phyloP scores from a whole-genome alignment of 768 basidiomycete species.

The Artomyces pyxidatus region DNA sequence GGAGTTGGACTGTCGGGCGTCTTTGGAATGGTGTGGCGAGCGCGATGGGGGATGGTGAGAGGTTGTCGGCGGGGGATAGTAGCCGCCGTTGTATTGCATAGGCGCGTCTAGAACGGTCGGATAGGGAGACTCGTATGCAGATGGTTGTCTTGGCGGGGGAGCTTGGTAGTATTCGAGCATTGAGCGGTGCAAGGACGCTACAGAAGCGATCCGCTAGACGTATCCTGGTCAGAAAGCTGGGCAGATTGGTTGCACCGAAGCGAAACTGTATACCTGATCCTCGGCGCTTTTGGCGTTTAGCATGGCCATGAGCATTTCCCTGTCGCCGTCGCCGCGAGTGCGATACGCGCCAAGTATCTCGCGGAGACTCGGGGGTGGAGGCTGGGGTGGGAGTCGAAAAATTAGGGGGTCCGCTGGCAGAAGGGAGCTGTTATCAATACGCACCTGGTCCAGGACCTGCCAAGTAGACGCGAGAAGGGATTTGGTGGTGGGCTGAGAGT shows the following conservation, averaged over 20 bases:
- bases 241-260: slow-evolving; percentile 4
- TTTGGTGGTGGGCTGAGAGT: slow-evolving; percentile 11
- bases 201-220: slow-evolving; percentile 58
- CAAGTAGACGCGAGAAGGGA: slow-evolving; percentile 36
- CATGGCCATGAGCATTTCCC: slow-evolving; percentile 86
- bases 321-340: slow-evolving; percentile 82
- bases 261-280: slow-evolving; percentile 59
- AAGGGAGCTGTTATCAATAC: background rate
- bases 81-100: slow-evolving; percentile 1
- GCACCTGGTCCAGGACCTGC: slow-evolving; percentile 40
- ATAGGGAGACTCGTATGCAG: slow-evolving; percentile 4
- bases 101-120: background rate
- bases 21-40: background rate
- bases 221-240: too few species aligned
- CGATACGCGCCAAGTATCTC: slow-evolving; percentile 85
- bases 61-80: background rate
- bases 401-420: background rate
- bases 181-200: slow-evolving; percentile 61
- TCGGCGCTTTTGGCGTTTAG: slow-evolving; percentile 89
- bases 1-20: slow-evolving; percentile 6
- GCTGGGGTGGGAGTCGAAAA: slow-evolving; percentile 28
- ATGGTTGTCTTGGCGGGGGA: slow-evolving; percentile 3
- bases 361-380: slow-evolving; percentile 72
- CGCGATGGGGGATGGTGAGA: background rate
- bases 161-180: slow-evolving; percentile 51